phyloP scores from a whole-genome alignment of 768 basidiomycete genomes.

The Boletus rufocinnamomeus region DNA sequence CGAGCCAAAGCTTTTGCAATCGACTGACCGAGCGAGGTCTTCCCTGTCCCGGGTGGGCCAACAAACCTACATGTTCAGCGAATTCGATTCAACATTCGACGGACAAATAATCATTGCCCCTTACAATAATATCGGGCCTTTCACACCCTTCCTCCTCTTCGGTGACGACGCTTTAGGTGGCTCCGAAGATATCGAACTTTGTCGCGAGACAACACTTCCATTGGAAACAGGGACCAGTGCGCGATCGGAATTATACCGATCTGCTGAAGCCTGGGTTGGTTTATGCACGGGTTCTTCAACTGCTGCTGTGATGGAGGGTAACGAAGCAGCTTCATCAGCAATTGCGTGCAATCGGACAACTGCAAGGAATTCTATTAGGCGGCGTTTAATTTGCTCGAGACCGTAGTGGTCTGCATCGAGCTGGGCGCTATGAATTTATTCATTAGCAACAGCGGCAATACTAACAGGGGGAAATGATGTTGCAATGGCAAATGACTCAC shows the following conservation, averaged over 20 bases:
- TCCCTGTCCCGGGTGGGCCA: conserved; percentile 89
- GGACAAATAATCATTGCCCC: conserved; percentile 15
- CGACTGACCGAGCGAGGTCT: conserved; percentile 89
- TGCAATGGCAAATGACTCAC: conserved; percentile 14
- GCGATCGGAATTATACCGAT: conserved; percentile 23
- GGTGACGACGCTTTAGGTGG: conserved; percentile 4
- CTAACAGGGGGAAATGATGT: not conserved
- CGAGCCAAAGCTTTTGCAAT: conserved; percentile 80
- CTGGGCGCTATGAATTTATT: conserved; percentile 42
- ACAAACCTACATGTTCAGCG: conserved; percentile 57
- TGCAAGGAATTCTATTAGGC: conserved; percentile 89
- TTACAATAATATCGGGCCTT: conserved; percentile 74
- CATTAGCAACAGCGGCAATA: not conserved
- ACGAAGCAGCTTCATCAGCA: conserved; percentile 18
- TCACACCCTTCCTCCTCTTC: conserved; percentile 46
- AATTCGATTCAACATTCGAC: not conserved
- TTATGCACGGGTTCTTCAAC: conserved; percentile 21
- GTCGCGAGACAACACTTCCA: conserved; percentile 16
- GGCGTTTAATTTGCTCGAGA: conserved; percentile 88
- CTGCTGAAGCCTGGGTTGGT: conserved; percentile 19
- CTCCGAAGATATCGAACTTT: conserved; percentile 8
- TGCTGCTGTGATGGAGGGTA: not conserved
- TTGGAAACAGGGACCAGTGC: conserved; percentile 22
- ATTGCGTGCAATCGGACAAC: conserved; percentile 64
- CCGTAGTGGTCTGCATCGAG: conserved; percentile 93